Evolutionary conservation across 257 asterid genomes (phyloP), one percentile per base, ranked within the genome.

Genomic region (Haberlea rhodopensis): DNA sequence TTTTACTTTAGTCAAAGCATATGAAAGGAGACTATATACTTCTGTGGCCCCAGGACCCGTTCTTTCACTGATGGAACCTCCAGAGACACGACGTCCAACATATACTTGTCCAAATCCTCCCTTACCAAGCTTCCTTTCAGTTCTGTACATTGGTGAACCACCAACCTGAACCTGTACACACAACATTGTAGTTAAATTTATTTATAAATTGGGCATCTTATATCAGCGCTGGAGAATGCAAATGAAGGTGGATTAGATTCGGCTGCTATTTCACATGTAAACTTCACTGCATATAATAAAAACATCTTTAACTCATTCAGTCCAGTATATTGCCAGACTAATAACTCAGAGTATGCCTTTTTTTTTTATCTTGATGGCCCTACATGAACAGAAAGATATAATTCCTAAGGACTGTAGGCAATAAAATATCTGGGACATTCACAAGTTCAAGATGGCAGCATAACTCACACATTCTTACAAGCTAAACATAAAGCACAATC

Each of bases 91-190:
- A 46, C 89, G 95, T 52, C 97, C 97, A 43, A 86, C 91, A 83
- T 77, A 86, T 15, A 88, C 97, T 77, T 91, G 97, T 32, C 97
- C 97, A 18, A 91, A 91, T 22, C 97, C 96, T 70, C 97, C 97
- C 77, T 91, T 86, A 19, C 97, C 97, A 5, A 91, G 95, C 66
- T 85, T 91, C 70, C 67, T 84, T 59, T 84, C 94, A 58, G 74
- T 23, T 72, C 53, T 80, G 73, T 91, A 91, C 70, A 71, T 24
- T 8, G 96, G 95, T 5, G 96, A 91, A 58, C 83, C 87, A 49
- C 94, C 96, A 70, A 91, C 88, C 78, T 91, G 94, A 40, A 88
- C 97, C 96, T 91, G 82, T 72, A 62, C n/a, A 62, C 27, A 22
- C 34, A 72, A 62, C 8, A 27, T 53, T 46, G 21, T 63, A 32